Evolutionary conservation across 202 grass and related monocot genomes (phyloP).

Genomic region (Alloteropsis angusta): DNA sequence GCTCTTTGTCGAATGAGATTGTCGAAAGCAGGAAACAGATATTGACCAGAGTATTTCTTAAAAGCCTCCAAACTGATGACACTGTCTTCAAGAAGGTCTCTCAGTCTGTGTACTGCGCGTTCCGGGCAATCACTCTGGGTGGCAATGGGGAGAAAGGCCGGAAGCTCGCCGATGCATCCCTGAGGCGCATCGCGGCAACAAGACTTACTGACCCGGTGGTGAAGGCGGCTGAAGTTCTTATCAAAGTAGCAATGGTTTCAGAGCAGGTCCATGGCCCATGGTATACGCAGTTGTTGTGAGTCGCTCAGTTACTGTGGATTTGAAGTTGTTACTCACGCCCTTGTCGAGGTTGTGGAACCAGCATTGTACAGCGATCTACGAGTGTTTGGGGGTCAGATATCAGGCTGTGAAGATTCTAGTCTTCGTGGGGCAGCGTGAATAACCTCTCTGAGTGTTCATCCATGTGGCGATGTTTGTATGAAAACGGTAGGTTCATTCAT

Average conservation of each 20-base stretch:
- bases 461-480: neutral
- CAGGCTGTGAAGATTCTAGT: neutral
- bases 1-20: constrained; percentile 21
- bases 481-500: neutral
- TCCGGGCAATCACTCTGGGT: constrained; percentile 46
- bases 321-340: neutral
- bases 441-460: neutral
- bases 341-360: neutral
- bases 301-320: neutral
- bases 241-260: constrained; percentile 44
- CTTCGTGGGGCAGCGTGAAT: neutral
- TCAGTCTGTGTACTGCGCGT: constrained; percentile 57
- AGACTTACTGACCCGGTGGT: constrained; percentile 41
- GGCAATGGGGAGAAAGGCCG: constrained; percentile 50
- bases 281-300: constrained; percentile 51
- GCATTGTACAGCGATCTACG: neutral
- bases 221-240: constrained; percentile 38
- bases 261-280: constrained; percentile 70
- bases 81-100: constrained; percentile 60
- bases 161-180: constrained; percentile 45
- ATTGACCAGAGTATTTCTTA: constrained; percentile 64
- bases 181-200: constrained; percentile 47
- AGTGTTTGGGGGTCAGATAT: neutral
- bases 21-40: constrained; percentile 54
- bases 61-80: constrained; percentile 66